Evolutionary conservation across 768 basidiomycete species (phyloP).

Genomic region (Strobilomyces echinocephalus): DNA sequence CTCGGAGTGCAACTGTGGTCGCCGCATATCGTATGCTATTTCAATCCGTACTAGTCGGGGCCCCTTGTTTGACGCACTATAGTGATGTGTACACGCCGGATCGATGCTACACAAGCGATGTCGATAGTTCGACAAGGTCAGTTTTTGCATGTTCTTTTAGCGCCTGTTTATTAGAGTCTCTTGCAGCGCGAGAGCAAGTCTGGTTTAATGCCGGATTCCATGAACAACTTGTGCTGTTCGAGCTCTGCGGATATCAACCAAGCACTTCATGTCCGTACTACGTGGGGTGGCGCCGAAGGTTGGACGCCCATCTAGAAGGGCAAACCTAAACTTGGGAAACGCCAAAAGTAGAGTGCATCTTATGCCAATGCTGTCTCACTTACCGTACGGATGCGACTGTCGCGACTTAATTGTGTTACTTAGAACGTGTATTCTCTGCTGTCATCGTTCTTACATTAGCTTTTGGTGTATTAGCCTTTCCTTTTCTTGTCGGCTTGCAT

Average conservation of each 20-base stretch:
- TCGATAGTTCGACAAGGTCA: slow-evolving; percentile 57
- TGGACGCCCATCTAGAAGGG: slow-evolving; percentile 45
- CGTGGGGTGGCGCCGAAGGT: slow-evolving; percentile 54
- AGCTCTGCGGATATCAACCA: slow-evolving; percentile 66
- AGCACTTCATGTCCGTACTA: slow-evolving; percentile 60
- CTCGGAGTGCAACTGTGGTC: slow-evolving; percentile 64
- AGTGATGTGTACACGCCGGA: slow-evolving; percentile 67
- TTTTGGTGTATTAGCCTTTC: neutral
- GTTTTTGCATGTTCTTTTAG: slow-evolving; percentile 4
- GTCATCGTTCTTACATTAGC: slow-evolving; percentile 9
- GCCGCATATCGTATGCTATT: slow-evolving; percentile 65
- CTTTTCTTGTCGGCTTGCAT: slow-evolving; percentile 1
- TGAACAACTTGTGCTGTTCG: slow-evolving; percentile 72
- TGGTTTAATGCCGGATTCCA: slow-evolving; percentile 79
- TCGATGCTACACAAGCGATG: slow-evolving; percentile 55
- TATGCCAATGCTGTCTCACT: slow-evolving; percentile 8
- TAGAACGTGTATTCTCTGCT: slow-evolving; percentile 16
- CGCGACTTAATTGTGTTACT: slow-evolving; percentile 13
- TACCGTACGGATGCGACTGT: slow-evolving; percentile 17
- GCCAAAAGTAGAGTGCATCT: slow-evolving; percentile 9
- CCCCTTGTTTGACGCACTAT: slow-evolving; percentile 9
- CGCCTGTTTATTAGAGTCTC: neutral
- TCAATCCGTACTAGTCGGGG: neutral
- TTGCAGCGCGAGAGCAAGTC: slow-evolving; percentile 65
- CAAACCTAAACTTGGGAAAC: slow-evolving; percentile 12